Percentiles rank a stretch among this genome's conserved stretches.
These are phyloP conservation scores for Iberis pinnata DNA, from an alignment of 345 rosid species.

Conservation along the genomic window DNA sequence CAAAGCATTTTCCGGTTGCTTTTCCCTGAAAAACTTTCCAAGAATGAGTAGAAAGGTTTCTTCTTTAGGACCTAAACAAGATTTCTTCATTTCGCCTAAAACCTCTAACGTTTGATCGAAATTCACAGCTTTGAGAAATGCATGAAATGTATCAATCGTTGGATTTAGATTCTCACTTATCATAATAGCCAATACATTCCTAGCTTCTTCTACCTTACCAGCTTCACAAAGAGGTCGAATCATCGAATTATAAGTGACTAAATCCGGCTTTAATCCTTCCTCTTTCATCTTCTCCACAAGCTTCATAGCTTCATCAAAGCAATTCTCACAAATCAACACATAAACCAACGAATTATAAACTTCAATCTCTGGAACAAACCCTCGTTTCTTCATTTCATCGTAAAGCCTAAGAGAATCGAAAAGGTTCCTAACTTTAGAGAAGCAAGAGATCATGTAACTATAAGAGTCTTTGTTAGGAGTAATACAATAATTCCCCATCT, in stretches of 20 bases:
- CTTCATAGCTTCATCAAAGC: conserved; percentile 60
- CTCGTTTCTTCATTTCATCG: conserved; percentile 86
- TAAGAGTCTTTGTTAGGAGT: conserved; percentile 61
- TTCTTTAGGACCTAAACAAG: conserved; percentile 51
- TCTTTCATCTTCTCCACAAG: conserved; percentile 55
- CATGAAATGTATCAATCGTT: conserved; percentile 68
- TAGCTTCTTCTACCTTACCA: conserved; percentile 51
- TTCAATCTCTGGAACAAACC: conserved; percentile 47
- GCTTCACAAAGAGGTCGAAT: conserved; percentile 59
- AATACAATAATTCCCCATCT: conserved; percentile 66
- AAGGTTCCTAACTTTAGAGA: conserved; percentile 73
- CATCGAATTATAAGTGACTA: conserved; percentile 62
- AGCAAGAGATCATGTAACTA: conserved; percentile 67
- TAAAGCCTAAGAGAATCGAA: conserved; percentile 74
- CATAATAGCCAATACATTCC: conserved; percentile 54
- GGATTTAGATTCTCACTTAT: conserved; percentile 42
- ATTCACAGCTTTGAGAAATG: conserved; percentile 45
- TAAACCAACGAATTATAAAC: conserved; percentile 71
- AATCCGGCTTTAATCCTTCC: conserved; percentile 50
- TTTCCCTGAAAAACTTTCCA: conserved; percentile 42
- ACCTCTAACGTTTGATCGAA: conserved; percentile 48
- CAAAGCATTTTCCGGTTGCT: conserved; percentile 60
- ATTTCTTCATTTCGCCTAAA: conserved; percentile 49
- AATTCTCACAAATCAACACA: conserved; percentile 61
- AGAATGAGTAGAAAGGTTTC: conserved; percentile 59